Evolutionary conservation across 2,329 filamentous ascomycete genomes (phyloP).

Genomic region (Cytospora chrysosperma): DNA sequence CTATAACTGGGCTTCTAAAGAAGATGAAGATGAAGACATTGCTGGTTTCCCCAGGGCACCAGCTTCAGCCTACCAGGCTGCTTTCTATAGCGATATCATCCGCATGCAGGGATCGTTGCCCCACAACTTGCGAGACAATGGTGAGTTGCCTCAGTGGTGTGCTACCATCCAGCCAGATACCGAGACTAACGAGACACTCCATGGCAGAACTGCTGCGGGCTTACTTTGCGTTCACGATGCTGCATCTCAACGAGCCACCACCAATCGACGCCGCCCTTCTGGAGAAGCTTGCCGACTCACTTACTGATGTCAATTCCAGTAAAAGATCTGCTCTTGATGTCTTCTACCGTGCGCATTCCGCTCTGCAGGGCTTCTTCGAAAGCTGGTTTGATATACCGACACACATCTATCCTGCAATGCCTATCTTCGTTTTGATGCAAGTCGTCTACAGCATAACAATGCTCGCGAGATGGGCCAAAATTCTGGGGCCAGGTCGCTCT

Average conservation of each 20-base stretch:
- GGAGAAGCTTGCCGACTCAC: slow-evolving; percentile 43
- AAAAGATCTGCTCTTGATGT: slow-evolving; percentile 46
- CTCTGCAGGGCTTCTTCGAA: slow-evolving; percentile 50
- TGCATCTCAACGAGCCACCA: slow-evolving; percentile 50
- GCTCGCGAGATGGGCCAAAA: slow-evolving; percentile 51
- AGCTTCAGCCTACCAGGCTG: slow-evolving; percentile 44
- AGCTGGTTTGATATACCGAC: slow-evolving; percentile 46
- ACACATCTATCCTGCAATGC: slow-evolving; percentile 43
- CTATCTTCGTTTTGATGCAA: slow-evolving; percentile 45
- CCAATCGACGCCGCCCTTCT: slow-evolving; percentile 42
- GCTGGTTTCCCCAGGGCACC: slow-evolving; percentile 40
- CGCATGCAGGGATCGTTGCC: slow-evolving; percentile 40
- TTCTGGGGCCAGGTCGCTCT: slow-evolving; percentile 39
- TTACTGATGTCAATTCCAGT: slow-evolving; percentile 32
- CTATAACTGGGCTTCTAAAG: slow-evolving; percentile 38
- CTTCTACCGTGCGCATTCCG: slow-evolving; percentile 48
- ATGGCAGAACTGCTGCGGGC: slow-evolving; percentile 39
- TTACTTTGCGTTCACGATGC: slow-evolving; percentile 40
- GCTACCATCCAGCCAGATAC: background rate
- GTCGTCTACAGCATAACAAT: slow-evolving; percentile 51
- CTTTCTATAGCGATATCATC: slow-evolving; percentile 47
- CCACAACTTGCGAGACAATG: slow-evolving; percentile 36
- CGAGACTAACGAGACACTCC: background rate
- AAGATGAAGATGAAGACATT: slow-evolving; percentile 36
- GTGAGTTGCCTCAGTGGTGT: slow-evolving; percentile 31